Conservation (phyloP, 352 stramenopile genomes). For the Phytophthora lateralis region DNA sequence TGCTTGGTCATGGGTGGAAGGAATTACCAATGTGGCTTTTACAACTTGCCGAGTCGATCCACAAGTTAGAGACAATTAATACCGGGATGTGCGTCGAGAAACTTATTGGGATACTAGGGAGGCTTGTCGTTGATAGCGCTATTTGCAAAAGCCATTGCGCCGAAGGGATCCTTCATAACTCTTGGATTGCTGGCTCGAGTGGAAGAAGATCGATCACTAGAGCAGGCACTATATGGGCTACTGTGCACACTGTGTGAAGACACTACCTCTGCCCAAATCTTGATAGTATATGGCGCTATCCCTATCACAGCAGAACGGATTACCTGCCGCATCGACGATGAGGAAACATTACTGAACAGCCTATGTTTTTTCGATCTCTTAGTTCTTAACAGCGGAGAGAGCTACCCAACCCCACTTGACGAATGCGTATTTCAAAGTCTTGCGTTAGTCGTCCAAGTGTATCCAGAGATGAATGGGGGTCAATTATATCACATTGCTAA, state of each 20-base stretch:
- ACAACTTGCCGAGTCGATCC: conserved; percentile 32
- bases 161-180: conserved; percentile 32
- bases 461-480: conserved; percentile 17
- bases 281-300: conserved; percentile 50
- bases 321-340: conserved; percentile 29
- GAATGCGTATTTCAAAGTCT: conserved; percentile 30
- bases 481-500: conserved; percentile 32
- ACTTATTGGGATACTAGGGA: conserved; percentile 45
- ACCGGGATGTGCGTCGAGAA: conserved; percentile 45
- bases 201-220: conserved; percentile 26
- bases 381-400: conserved; percentile 24
- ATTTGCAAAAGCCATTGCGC: conserved; percentile 30
- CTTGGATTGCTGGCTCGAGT: conserved; percentile 34
- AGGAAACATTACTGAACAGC: conserved; percentile 35
- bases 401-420: conserved; percentile 28
- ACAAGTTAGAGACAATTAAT: conserved; percentile 13
- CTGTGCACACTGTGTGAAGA: conserved; percentile 45
- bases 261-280: conserved; percentile 25
- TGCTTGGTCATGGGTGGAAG: conserved; percentile 32
- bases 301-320: conserved; percentile 40
- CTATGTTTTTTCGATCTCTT: conserved; percentile 42
- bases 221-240: conserved; percentile 37
- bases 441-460: conserved; percentile 20
- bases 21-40: conserved; percentile 42
- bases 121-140: conserved; percentile 33